Evolutionary conservation across 129 eudicot genomes (phyloP).

Genomic region (Dittrichia graveolens): DNA sequence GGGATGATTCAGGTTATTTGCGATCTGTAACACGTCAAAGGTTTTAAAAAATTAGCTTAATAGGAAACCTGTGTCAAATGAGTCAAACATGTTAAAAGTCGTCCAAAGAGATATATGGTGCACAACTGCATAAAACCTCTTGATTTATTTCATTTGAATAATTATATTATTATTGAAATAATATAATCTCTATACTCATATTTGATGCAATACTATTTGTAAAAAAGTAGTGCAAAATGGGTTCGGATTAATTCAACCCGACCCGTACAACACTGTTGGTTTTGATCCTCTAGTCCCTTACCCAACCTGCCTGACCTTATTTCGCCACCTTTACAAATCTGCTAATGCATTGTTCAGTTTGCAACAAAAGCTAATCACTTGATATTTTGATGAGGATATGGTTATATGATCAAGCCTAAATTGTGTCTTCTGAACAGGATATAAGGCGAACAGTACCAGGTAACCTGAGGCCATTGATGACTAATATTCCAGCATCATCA

Average conservation of each 20-base stretch:
- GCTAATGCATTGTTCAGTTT: not conserved
- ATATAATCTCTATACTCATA: not conserved
- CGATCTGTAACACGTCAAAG: not conserved
- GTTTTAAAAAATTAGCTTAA: not conserved
- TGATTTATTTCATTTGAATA: not conserved
- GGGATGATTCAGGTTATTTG: not conserved
- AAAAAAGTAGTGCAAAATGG: too few relatives aligned
- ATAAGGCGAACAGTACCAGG: constrained; percentile 84
- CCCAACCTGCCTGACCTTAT: too few relatives aligned
- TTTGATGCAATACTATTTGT: too few relatives aligned
- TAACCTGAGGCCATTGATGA: constrained; percentile 88
- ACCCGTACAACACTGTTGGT: too few relatives aligned
- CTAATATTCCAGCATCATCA: constrained; percentile 95
- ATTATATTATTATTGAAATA: not conserved
- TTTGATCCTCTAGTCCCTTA: too few relatives aligned
- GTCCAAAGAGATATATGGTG: not conserved
- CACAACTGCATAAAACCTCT: not conserved
- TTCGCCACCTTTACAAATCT: too few relatives aligned
- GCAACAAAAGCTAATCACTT: not conserved
- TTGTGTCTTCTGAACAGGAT: constrained; percentile 54
- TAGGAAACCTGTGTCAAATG: too few relatives aligned
- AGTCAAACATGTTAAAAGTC: not conserved
- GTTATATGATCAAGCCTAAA: not conserved
- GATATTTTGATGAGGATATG: not conserved
- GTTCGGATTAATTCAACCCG: too few relatives aligned